Conservation (phyloP, 352 stramenopile genomes). For the Phytophthora capsici region DNA sequence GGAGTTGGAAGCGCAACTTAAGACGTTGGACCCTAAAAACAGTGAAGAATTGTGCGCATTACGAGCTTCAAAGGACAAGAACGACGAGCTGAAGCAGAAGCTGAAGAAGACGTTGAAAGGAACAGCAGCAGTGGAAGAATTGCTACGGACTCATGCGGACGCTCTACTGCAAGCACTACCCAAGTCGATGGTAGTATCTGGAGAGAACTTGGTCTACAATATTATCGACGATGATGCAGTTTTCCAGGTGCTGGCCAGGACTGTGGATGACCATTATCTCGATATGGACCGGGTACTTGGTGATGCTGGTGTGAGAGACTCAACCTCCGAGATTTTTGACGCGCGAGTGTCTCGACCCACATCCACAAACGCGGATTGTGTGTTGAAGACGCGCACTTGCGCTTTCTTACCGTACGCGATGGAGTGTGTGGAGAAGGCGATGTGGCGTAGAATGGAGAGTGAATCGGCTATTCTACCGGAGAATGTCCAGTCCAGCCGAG, state of each 20-base stretch:
- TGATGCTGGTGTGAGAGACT: constrained; percentile 11
- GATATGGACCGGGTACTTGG: constrained; percentile 17
- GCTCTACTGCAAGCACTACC: constrained; percentile 22
- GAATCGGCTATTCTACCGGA: constrained; percentile 24
- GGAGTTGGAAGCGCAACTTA: constrained; percentile 23
- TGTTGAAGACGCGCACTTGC: constrained; percentile 22
- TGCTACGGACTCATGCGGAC: constrained; percentile 25
- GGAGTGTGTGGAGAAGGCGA: constrained; percentile 16
- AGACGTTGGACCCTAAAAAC: background rate
- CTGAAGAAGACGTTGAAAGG: constrained; percentile 10
- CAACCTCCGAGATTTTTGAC: constrained; percentile 28
- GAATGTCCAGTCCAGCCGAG: constrained; percentile 7
- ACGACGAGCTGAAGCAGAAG: constrained; percentile 11
- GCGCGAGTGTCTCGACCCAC: constrained; percentile 5
- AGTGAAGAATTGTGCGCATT: background rate
- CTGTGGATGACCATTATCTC: constrained; percentile 23
- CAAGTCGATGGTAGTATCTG: constrained; percentile 21
- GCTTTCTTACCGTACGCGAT: constrained; percentile 22
- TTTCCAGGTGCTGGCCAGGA: constrained; percentile 24
- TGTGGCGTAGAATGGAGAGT: constrained; percentile 22
- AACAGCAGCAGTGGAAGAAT: constrained; percentile 8
- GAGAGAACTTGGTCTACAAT: constrained; percentile 24
- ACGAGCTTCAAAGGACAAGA: constrained; percentile 7
- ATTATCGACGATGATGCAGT: constrained; percentile 24
- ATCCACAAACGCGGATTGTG: background rate